Conservation (phyloP, 2,329 filamentous ascomycete genomes). For the Apiospora arundinis region DNA sequence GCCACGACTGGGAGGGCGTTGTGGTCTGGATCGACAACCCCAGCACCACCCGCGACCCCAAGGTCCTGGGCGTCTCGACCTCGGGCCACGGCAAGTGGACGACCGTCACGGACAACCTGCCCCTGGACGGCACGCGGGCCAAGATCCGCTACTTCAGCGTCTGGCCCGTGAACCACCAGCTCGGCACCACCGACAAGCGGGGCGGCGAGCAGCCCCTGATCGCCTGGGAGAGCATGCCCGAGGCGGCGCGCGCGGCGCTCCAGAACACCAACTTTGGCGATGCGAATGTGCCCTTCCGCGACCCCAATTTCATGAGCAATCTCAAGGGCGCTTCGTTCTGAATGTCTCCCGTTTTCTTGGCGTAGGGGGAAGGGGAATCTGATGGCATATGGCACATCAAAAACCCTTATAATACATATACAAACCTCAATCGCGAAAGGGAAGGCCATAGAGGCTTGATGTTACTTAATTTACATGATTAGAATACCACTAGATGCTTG, state of each 20-base stretch:
- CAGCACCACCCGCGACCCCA: slow-evolving; percentile 29
- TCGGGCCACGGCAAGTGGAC: slow-evolving; percentile 43
- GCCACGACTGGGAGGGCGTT: slow-evolving; percentile 45
- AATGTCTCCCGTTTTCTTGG: not conserved
- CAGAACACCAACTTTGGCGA: slow-evolving; percentile 45
- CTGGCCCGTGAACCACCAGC: slow-evolving; percentile 44
- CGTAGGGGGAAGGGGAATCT: not conserved
- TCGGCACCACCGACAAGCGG: slow-evolving; percentile 40
- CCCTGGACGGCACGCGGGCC: slow-evolving; percentile 37
- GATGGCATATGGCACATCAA: not conserved
- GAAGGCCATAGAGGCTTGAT: too few species aligned
- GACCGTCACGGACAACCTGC: slow-evolving; percentile 33
- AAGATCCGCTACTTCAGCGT: slow-evolving; percentile 40
- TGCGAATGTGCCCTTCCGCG: slow-evolving; percentile 48
- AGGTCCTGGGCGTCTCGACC: slow-evolving; percentile 40
- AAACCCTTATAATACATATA: too few species aligned
- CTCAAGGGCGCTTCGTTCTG: slow-evolving; percentile 22
- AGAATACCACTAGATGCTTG: too few species aligned
- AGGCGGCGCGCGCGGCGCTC: slow-evolving; percentile 42
- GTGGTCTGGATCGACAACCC: slow-evolving; percentile 42
- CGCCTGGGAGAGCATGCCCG: slow-evolving; percentile 46
- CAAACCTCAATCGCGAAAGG: too few species aligned
- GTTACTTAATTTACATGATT: too few species aligned
- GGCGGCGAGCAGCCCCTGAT: slow-evolving; percentile 48
- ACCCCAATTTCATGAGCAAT: slow-evolving; percentile 33